Evolutionary conservation across 2,329 filamentous ascomycete species (phyloP).

Genomic region (Mycogone perniciosa): DNA sequence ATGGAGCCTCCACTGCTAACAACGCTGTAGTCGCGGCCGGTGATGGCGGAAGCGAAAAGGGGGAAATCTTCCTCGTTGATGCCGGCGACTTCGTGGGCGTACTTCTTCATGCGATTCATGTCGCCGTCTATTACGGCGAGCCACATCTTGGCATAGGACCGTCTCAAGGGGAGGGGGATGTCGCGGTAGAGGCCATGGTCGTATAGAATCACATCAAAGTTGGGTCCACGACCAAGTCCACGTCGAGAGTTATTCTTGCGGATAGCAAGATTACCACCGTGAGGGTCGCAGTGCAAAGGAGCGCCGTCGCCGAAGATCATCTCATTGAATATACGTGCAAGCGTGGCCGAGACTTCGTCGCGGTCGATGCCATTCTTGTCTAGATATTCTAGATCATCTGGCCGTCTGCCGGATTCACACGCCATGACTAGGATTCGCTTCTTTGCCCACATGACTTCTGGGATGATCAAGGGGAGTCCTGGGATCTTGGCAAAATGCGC

Average conservation of each 20-base stretch:
- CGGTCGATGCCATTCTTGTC: constrained; percentile 83
- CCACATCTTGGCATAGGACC: constrained; percentile 95
- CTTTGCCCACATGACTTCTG: constrained; percentile 82
- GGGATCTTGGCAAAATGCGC: constrained; percentile 73
- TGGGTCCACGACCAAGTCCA: constrained; percentile 47
- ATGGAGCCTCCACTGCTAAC: constrained; percentile 56
- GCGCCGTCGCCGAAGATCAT: constrained; percentile 95
- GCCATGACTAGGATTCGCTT: constrained; percentile 93
- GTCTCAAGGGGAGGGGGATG: constrained; percentile 70
- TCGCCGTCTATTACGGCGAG: constrained; percentile 90
- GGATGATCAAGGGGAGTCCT: constrained; percentile 77
- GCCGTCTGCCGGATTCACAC: constrained; percentile 75
- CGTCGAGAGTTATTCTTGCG: constrained; percentile 61
- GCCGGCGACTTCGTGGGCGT: constrained; percentile 82
- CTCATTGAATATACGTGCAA: constrained; percentile 94
- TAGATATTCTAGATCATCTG: constrained; percentile 83
- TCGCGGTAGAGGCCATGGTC: constrained; percentile 96
- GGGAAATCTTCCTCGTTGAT: constrained; percentile 87
- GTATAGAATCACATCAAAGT: constrained; percentile 95
- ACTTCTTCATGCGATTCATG: constrained; percentile 76
- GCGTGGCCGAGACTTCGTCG: constrained; percentile 87
- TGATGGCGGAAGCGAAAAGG: constrained; percentile 93
- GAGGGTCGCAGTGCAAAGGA: constrained; percentile 91
- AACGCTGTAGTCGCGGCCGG: constrained; percentile 81
- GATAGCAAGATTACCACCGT: constrained; percentile 93